These are phyloP conservation scores for Phialocephala subalpina DNA, from an alignment of 2,329 filamentous ascomycete species.

Conservation along the genomic window DNA sequence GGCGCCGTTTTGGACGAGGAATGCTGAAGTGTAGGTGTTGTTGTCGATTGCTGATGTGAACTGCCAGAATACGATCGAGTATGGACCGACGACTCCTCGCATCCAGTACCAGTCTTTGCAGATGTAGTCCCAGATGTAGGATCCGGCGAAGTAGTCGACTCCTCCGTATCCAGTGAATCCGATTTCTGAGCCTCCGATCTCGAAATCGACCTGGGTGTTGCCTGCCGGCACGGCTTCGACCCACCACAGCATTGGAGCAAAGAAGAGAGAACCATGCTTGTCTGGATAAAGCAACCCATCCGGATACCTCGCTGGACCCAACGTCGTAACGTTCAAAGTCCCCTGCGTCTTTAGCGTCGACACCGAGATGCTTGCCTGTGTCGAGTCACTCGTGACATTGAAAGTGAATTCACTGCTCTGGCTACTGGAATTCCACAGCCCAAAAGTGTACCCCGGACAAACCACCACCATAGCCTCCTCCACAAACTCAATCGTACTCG, in stretches of 20 bases:
- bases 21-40: conserved; percentile 3
- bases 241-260: conserved; percentile 1
- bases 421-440: neutral
- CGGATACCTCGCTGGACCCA: conserved; percentile 2
- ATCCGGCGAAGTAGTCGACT: conserved; percentile 10
- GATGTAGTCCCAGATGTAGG: conserved; percentile 9
- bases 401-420: neutral
- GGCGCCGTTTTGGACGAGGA: neutral
- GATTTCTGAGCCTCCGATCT: neutral
- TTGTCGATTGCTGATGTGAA: conserved; percentile 5
- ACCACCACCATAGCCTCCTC: neutral
- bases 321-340: neutral
- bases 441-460: neutral
- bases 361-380: neutral
- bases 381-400: neutral
- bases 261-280: neutral
- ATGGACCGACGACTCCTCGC: conserved; percentile 8
- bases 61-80: conserved; percentile 5
- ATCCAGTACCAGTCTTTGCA: conserved; percentile 5
- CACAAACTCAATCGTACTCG: neutral
- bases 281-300: neutral
- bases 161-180: neutral
- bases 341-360: neutral
- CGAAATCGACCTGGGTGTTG: neutral
- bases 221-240: conserved; percentile 1